Evolutionary conservation across 73 alveolate genomes (phyloP).

Genomic region (Paramecium biaurelia): DNA sequence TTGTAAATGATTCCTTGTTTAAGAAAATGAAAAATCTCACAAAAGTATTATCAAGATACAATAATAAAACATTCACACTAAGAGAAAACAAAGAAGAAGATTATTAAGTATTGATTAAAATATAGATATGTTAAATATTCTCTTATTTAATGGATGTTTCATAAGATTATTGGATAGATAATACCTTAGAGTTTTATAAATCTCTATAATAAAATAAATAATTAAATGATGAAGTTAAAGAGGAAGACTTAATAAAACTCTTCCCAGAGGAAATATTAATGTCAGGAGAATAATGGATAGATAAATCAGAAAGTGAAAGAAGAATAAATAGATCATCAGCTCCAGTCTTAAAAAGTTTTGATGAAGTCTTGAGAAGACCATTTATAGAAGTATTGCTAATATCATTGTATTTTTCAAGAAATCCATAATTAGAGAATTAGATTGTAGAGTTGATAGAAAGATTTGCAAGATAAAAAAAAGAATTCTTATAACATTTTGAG

Average conservation of each 20-base stretch:
- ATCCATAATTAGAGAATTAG: slow-evolving; percentile 46
- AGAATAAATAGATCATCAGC: background rate
- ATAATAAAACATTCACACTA: slow-evolving; percentile 41
- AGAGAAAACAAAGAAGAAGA: slow-evolving; percentile 60
- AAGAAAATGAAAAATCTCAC: slow-evolving; percentile 47
- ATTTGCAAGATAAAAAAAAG: slow-evolving; percentile 48
- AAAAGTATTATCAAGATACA: slow-evolving; percentile 46
- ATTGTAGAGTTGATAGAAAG: slow-evolving; percentile 34
- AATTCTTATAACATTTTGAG: slow-evolving; percentile 33
- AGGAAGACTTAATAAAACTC: background rate
- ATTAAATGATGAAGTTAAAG: background rate
- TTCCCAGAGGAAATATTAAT: slow-evolving; percentile 46
- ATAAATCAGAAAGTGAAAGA: background rate
- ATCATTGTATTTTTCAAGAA: slow-evolving; percentile 52
- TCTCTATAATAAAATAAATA: background rate
- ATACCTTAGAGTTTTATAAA: slow-evolving; percentile 52
- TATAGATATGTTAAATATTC: slow-evolving; percentile 55
- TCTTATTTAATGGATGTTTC: slow-evolving; percentile 51
- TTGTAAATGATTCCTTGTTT: slow-evolving; percentile 55
- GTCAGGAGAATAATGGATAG: background rate
- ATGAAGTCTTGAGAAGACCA: slow-evolving; percentile 51
- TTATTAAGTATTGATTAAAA: slow-evolving; percentile 31
- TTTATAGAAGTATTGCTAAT: slow-evolving; percentile 57
- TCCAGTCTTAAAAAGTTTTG: slow-evolving; percentile 36
- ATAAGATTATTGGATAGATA: slow-evolving; percentile 59